Evolutionary conservation across 257 asterid species (phyloP).

Genomic region (Osmanthus fragrans): DNA sequence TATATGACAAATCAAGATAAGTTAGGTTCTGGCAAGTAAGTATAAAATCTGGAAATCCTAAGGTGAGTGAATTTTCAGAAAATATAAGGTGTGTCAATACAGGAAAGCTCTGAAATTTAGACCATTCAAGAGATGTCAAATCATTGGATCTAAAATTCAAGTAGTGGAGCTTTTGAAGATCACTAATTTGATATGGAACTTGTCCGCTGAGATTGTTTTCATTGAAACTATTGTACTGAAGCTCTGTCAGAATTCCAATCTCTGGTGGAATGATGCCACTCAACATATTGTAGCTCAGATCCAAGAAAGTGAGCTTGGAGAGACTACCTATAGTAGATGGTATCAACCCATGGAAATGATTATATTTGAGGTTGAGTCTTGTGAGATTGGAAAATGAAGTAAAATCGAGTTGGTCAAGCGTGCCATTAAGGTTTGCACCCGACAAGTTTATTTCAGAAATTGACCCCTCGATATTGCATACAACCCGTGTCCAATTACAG

Average conservation of each 20-base stretch:
- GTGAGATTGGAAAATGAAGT: conserved; percentile 42
- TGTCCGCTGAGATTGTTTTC: conserved; percentile 50
- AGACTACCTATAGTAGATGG: conserved; percentile 53
- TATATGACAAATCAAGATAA: conserved; percentile 58
- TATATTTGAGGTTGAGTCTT: conserved; percentile 40
- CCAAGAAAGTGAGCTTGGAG: conserved; percentile 52
- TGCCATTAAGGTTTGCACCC: conserved; percentile 37
- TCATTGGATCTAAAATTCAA: conserved; percentile 66
- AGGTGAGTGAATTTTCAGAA: conserved; percentile 39
- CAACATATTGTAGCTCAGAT: conserved; percentile 57
- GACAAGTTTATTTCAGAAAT: conserved; percentile 49
- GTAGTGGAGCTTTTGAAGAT: conserved; percentile 47
- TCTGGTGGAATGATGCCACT: conserved; percentile 46
- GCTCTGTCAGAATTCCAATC: conserved; percentile 54
- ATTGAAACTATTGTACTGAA: conserved; percentile 43
- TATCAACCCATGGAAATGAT: conserved; percentile 52
- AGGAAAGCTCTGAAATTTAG: conserved; percentile 49
- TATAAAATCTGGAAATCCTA: conserved; percentile 61
- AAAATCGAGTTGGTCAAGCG: conserved; percentile 46
- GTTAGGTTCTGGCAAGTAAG: conserved; percentile 51
- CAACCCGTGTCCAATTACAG: conserved; percentile 61
- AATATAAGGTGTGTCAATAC: conserved; percentile 43
- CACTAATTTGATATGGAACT: conserved; percentile 59
- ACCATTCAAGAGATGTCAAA: conserved; percentile 63
- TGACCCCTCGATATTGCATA: conserved; percentile 41